A percentile compares a stretch with the other conserved stretches of the same genome.
phyloP scores from a whole-genome alignment of 2,329 filamentous ascomycete genomes.

The Aureobasidium musti region DNA sequence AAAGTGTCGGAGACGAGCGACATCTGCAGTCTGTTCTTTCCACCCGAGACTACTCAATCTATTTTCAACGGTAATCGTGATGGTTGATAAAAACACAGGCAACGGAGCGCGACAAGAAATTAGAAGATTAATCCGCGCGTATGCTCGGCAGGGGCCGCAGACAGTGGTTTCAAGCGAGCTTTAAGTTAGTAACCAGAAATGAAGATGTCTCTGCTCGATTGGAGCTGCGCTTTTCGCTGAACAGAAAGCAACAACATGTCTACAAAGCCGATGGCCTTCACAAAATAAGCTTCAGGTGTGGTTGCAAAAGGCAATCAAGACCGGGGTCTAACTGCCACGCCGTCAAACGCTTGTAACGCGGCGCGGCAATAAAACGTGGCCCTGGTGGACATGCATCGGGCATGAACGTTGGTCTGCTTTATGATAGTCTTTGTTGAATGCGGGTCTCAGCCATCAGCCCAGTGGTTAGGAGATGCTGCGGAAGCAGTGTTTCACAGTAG shows the following conservation, averaged over 20 bases:
- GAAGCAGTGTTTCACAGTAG: slow-evolving; percentile 18
- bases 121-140: slow-evolving; percentile 9
- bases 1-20: slow-evolving; percentile 10
- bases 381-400: slow-evolving; percentile 19
- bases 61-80: slow-evolving; percentile 16
- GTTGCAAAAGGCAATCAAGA: slow-evolving; percentile 7
- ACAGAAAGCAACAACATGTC: background rate
- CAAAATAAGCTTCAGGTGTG: slow-evolving; percentile 4
- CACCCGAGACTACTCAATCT: slow-evolving; percentile 20
- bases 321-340: slow-evolving; percentile 25
- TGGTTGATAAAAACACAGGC: slow-evolving; percentile 23
- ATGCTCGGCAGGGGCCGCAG: slow-evolving; percentile 19
- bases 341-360: slow-evolving; percentile 22
- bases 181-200: background rate
- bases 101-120: slow-evolving; percentile 17
- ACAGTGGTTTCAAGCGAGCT: background rate
- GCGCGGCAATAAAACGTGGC: slow-evolving; percentile 27
- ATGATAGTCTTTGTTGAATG: slow-evolving; percentile 1
- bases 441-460: slow-evolving; percentile 3
- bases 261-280: background rate
- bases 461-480: slow-evolving; percentile 1
- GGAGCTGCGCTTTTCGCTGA: background rate
- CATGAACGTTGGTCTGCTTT: slow-evolving; percentile 10
- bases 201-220: background rate
- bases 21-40: slow-evolving; percentile 7